Evolutionary conservation across 2,329 filamentous ascomycete genomes (phyloP).

Genomic region (Zopfia rhizophila): DNA sequence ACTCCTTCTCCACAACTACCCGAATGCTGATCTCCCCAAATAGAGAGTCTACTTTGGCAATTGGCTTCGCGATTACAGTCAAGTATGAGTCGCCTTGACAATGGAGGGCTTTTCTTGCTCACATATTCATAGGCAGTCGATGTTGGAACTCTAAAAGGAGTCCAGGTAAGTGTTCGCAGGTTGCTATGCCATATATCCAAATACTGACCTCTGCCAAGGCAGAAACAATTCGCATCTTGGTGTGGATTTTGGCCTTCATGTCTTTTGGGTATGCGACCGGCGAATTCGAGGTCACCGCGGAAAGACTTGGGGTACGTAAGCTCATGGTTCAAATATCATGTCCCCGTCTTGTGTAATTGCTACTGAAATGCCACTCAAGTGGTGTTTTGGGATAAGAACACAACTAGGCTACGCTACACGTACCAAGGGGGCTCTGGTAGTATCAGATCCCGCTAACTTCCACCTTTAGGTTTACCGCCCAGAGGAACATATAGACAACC

Average conservation of each 20-base stretch:
- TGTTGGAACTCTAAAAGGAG: conserved; percentile 63
- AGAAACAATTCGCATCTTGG: conserved; percentile 64
- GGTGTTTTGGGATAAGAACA: too few relatives aligned
- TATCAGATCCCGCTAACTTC: too few relatives aligned
- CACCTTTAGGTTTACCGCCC: neutral
- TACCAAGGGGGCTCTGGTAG: too few relatives aligned
- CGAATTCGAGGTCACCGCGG: conserved; percentile 66
- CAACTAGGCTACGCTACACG: too few relatives aligned
- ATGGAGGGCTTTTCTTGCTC: conserved; percentile 57
- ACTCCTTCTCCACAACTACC: neutral
- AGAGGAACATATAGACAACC: conserved; percentile 39
- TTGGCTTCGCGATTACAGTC: conserved; percentile 63
- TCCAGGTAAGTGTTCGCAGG: conserved; percentile 47
- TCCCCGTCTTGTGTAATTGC: too few relatives aligned
- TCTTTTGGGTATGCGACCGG: conserved; percentile 66
- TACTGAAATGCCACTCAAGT: too few relatives aligned
- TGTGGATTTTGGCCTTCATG: conserved; percentile 67
- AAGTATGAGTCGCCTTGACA: conserved; percentile 62
- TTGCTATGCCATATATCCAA: conserved; percentile 22
- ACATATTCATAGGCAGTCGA: conserved; percentile 63
- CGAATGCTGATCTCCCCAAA: conserved; percentile 26
- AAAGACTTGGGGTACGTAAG: conserved; percentile 61
- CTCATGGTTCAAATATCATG: too few relatives aligned
- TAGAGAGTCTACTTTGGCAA: conserved; percentile 58
- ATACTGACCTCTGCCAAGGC: conserved; percentile 47